Base-by-base conservation (phyloP, 148 eudicot species). In the Polygonum aviculare region DNA sequence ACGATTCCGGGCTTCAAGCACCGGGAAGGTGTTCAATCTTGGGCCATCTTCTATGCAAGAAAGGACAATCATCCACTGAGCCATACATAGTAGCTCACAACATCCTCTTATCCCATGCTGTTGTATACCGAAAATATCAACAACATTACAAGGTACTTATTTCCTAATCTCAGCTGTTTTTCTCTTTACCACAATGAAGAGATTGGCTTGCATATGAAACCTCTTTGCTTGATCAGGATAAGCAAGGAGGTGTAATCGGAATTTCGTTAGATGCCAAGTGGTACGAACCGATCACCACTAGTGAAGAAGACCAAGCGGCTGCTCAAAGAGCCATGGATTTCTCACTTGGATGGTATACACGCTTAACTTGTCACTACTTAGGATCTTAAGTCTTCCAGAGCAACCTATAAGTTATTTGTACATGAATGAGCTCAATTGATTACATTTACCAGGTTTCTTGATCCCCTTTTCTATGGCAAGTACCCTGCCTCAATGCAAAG, bases 1-100 rank as follows among this genome's bases (percentile, higher is more conserved):
- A 92, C 73, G 93, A 95, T 75, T 55, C 78, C 1, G 98, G 98
- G 1, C 65, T 92, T 80, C 98, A 95, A 83, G 98, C 98, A 50
- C 98, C 98, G 0, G 98, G 98, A 31, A 84, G 98, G 74, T 95
- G 98, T 84, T 95, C 97, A 8, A 74, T 95, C 80, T 77, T 95
- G 7, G 90, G 87, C 18, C 98, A 90, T 85, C 48, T 90, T 60
- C 9, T 88, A 14, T 95, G 98, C 75, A 86, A 82, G 77, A 83
- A 79, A 44, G 98, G 98, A 2, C 87, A 92, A 79, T 95, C 98
- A 3, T 81, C 89, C 1, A 79, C 81, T 19, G 98, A 95, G 65
- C 98, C 98, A 21, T 95, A 95, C 57, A 57, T 92, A 1, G 98
- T 89, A 36, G 97, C 93, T 85, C 97, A 92, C 82, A 92, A 90